Evolutionary conservation across 1,284 basidiomycete species (phyloP).

Genomic region (Prillingera fragicola): DNA sequence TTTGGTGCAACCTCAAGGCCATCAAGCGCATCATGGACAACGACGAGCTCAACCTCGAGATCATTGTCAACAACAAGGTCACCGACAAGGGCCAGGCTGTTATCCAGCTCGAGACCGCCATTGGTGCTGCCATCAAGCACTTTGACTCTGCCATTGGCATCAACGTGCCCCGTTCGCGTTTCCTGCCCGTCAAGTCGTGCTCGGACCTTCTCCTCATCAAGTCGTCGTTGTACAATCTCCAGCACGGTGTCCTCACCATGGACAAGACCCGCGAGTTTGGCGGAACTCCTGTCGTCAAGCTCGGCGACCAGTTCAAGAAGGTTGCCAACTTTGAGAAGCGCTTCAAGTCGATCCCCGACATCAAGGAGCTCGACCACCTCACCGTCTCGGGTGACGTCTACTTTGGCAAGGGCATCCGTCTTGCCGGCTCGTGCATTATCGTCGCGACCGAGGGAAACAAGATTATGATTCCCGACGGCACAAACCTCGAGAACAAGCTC

Average conservation of each 20-base stretch:
- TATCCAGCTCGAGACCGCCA: constrained; percentile 86
- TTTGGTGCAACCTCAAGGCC: constrained; percentile 77
- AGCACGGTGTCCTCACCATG: constrained; percentile 92
- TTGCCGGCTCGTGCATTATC: constrained; percentile 80
- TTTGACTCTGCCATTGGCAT: constrained; percentile 75
- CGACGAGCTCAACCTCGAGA: constrained; percentile 77
- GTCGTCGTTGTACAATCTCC: constrained; percentile 89
- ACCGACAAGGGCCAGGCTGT: constrained; percentile 83
- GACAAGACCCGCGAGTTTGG: constrained; percentile 84
- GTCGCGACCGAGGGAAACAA: constrained; percentile 89
- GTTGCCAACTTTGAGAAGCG: constrained; percentile 92
- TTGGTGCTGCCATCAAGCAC: constrained; percentile 85
- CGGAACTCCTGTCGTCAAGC: constrained; percentile 94
- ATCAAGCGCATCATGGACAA: constrained; percentile 92
- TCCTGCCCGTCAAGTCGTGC: constrained; percentile 84
- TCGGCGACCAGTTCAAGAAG: constrained; percentile 73
- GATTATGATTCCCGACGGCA: constrained; percentile 93
- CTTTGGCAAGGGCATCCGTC: constrained; percentile 87
- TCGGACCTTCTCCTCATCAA: constrained; percentile 93
- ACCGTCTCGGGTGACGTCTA: constrained; percentile 95
- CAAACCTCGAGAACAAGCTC: constrained; percentile 81
- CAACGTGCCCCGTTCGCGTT: constrained; percentile 94
- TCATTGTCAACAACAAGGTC: constrained; percentile 83
- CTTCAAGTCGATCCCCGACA: constrained; percentile 87
- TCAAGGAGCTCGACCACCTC: constrained; percentile 89